Base-by-base conservation (phyloP, 2,329 filamentous ascomycete genomes). In the Pseudocercospora macadamiae region DNA sequence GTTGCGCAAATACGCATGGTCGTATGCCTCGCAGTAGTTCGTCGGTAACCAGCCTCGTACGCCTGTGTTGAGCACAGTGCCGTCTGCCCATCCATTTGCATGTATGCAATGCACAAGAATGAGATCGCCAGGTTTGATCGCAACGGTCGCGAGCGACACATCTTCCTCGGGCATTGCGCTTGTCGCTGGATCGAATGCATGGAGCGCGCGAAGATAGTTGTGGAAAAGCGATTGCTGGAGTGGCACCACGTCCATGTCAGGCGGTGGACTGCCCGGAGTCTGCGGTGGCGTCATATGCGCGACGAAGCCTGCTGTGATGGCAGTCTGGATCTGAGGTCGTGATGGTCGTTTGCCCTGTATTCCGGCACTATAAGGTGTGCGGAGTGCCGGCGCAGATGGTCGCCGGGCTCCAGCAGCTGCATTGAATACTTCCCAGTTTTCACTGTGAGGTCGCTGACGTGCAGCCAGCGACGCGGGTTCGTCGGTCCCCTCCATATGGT, bases 21-120 rank as follows among this genome's bases (percentile, higher is more conserved):
- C 91, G 73, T 97, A 99, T 8, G 91, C 84, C 73, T 97, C 93
- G 79, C 95, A 99, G 74, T 97, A 99, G 75, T 99, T 99, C 7
- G 95, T 99, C 2, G 95, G 95, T 60, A 99, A 80, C 95, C 95
- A 99, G 63, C 95, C 95, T 66, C 95, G 85, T 51, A 89, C 89
- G 23, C 93, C 93, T 2, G 92, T 91, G 21, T 89, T 84, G 61
- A 99, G 78, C 37, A 97, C 80, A 0, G 95, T 99, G 52, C 95
- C 95, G 74, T 99, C 95, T 28, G 95, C 95, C 95, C 95, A 99
- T 67, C 95, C 95, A 78, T 97, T 99, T 61, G 91, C 95, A 75
- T 99, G 95, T 66, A 97, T 90, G 3, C 95, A 97, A 75, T 99
- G 95, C 19, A 99, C 89, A 58, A 99, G 78, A 54, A 99, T 89